These are phyloP conservation scores for Aquilaria sinensis DNA, from an alignment of 345 rosid species.

Conservation along the genomic window DNA sequence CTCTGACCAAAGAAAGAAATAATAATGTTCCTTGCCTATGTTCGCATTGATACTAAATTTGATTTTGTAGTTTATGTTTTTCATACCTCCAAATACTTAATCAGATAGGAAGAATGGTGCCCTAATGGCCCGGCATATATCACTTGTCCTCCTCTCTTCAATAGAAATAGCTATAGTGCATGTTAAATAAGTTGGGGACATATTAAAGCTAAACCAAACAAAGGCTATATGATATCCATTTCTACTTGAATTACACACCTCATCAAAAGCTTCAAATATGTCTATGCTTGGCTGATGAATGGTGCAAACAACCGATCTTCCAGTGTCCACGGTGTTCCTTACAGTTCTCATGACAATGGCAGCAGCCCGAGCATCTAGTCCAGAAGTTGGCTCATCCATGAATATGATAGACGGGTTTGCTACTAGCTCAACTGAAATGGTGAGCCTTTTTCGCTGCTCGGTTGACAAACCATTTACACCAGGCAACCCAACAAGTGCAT, in stretches of 20 bases:
- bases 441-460: conserved; percentile 82
- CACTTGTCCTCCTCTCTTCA: conserved; percentile 79
- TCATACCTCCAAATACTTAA: conserved; percentile 63
- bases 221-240: too few species aligned
- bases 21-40: too few species aligned
- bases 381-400: conserved; percentile 98
- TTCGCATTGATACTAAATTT: too few species aligned
- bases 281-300: conserved; percentile 93
- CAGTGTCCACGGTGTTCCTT: conserved; percentile 85
- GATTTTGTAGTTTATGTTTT: neutral
- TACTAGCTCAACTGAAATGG: conserved; percentile 92
- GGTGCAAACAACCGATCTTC: conserved; percentile 93
- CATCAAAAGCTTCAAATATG: conserved; percentile 90
- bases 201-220: too few species aligned
- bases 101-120: conserved; percentile 44
- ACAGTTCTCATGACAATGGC: conserved; percentile 90
- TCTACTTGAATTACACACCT: conserved; percentile 31
- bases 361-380: conserved; percentile 92
- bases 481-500: conserved; percentile 78
- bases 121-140: conserved; percentile 83
- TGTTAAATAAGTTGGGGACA: neutral
- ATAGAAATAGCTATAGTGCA: conserved; percentile 46
- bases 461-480: conserved; percentile 77
- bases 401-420: conserved; percentile 89
- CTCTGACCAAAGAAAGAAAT: conserved; percentile 22